Evolutionary conservation across 768 basidiomycete genomes (phyloP).

Genomic region (Nidularia sp.): DNA sequence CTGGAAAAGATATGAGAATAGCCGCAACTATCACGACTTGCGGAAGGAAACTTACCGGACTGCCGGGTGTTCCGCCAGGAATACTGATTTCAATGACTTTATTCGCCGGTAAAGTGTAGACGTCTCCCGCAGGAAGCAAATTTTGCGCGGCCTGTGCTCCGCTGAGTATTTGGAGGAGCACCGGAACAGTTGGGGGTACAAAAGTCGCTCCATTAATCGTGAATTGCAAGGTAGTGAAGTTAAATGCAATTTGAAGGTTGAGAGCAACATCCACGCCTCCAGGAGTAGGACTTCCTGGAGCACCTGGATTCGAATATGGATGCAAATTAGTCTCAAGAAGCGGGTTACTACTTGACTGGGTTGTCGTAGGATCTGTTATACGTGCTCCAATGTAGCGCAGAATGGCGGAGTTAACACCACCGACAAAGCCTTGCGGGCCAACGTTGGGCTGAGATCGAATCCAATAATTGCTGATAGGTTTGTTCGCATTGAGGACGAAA

Average conservation of each 20-base stretch:
- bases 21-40: background rate
- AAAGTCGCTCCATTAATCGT: conserved; percentile 30
- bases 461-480: conserved; percentile 39
- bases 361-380: conserved; percentile 31
- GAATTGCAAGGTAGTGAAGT: conserved; percentile 14
- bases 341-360: conserved; percentile 9
- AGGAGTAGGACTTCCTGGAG: conserved; percentile 24
- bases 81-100: conserved; percentile 45
- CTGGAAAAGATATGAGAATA: background rate
- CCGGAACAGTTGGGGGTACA: conserved; percentile 32
- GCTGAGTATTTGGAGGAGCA: conserved; percentile 41
- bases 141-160: conserved; percentile 27
- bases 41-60: conserved; percentile 21
- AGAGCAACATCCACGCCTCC: conserved; percentile 34
- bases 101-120: conserved; percentile 37
- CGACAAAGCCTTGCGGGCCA: conserved; percentile 10
- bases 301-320: conserved; percentile 18
- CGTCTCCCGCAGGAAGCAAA: conserved; percentile 34
- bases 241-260: conserved; percentile 21
- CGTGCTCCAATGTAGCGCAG: conserved; percentile 43
- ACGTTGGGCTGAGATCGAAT: conserved; percentile 29
- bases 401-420: conserved; percentile 51
- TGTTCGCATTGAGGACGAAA: conserved; percentile 33
- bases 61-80: conserved; percentile 29
- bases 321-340: conserved; percentile 33